Conservation (phyloP, 179 eudicot genomes). For the Pouteria campechiana region DNA sequence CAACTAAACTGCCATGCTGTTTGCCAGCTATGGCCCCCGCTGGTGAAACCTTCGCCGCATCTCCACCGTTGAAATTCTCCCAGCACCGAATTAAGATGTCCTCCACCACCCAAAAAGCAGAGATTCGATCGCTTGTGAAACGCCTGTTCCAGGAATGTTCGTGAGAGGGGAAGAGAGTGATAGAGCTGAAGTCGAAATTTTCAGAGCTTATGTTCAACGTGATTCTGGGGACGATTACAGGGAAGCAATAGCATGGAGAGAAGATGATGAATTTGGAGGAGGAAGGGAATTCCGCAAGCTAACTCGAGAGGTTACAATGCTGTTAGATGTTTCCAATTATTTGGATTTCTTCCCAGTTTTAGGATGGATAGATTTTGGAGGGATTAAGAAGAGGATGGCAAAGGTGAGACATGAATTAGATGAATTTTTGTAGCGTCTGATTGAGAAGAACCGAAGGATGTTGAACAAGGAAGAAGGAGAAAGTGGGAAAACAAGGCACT, state of each 20-base stretch:
- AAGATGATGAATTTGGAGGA: slow-evolving; percentile 13
- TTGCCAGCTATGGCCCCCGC: slow-evolving; percentile 33
- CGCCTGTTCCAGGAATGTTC: slow-evolving; percentile 1
- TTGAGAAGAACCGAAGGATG: slow-evolving; percentile 11
- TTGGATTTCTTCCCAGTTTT: slow-evolving; percentile 28
- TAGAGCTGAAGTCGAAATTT: slow-evolving; percentile 19
- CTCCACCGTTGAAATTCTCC: slow-evolving; percentile 22
- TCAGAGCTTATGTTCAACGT: slow-evolving; percentile 27
- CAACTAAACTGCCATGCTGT: slow-evolving; percentile 22
- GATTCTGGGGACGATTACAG: slow-evolving; percentile 39
- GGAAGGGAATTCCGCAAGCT: slow-evolving; percentile 16
- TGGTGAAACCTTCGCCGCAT: slow-evolving; percentile 30
- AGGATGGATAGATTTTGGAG: slow-evolving; percentile 10
- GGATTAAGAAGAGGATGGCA: slow-evolving; percentile 14
- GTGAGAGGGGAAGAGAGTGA: neutral
- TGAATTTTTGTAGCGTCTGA: slow-evolving; percentile 20
- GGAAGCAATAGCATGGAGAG: slow-evolving; percentile 28
- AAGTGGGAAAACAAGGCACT: slow-evolving; percentile 17
- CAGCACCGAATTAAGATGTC: slow-evolving; percentile 13
- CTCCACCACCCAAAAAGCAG: slow-evolving; percentile 15
- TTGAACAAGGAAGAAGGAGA: neutral
- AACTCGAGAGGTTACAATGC: neutral
- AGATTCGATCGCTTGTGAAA: slow-evolving; percentile 10
- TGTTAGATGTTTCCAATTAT: slow-evolving; percentile 1
- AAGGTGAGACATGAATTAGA: slow-evolving; percentile 18